Evolutionary conservation across 2,329 filamentous ascomycete species (phyloP).

Genomic region (Aureobasidium lini): DNA sequence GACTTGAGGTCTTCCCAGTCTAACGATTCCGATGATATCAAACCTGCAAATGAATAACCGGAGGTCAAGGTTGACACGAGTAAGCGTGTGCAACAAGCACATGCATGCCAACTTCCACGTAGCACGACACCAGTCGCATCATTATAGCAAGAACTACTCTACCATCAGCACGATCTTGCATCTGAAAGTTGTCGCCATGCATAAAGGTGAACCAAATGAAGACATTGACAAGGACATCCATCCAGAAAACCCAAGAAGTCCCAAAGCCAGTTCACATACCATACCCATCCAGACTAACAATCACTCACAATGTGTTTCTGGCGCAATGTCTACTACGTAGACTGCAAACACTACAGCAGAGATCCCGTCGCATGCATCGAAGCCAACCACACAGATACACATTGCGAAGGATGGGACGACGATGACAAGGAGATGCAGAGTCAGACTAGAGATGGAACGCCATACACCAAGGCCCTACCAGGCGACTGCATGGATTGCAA

Average conservation of each 20-base stretch:
- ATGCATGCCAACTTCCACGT: not conserved
- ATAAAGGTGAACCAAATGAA: not conserved
- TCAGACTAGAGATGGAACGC: not conserved
- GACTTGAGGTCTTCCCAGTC: no score
- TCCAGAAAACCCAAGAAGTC: not conserved
- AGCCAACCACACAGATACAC: not conserved
- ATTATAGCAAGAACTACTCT: not conserved
- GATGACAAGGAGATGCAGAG: not conserved
- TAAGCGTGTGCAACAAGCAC: not conserved
- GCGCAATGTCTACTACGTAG: not conserved
- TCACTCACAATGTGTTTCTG: not conserved
- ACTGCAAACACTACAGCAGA: not conserved
- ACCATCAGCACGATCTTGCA: not conserved
- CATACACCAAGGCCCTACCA: not conserved
- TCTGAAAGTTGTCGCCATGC: not conserved
- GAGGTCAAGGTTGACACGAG: not conserved
- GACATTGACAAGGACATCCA: not conserved
- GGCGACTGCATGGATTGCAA: not conserved
- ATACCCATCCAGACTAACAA: not conserved
- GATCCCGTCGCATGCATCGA: not conserved
- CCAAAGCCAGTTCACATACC: not conserved
- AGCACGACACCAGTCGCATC: not conserved
- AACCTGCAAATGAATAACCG: not conserved
- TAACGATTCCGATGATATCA: no score
- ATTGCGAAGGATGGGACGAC: not conserved